A percentile compares a stretch with the other conserved stretches of the same genome.
Conservation (phyloP, 495 filamentous ascomycete genomes). For the Aspergillus sparsus region DNA sequence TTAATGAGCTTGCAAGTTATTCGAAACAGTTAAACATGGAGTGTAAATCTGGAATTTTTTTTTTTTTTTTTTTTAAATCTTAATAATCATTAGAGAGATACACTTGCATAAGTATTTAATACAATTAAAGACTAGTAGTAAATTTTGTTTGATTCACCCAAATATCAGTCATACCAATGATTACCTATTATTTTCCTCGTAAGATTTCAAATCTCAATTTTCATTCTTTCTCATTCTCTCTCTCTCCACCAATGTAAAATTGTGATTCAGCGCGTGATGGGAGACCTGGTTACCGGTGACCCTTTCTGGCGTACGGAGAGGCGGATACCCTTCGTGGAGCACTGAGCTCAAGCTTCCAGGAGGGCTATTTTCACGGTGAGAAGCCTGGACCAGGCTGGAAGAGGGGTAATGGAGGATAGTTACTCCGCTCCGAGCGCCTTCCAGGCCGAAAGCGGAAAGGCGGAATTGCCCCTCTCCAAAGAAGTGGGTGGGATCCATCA, state of each 20-base stretch:
- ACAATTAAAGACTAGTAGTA: no score
- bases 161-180: not conserved
- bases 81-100: not conserved
- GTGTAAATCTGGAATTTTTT: no score
- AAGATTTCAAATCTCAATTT: no score
- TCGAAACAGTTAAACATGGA: no score
- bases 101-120: no score
- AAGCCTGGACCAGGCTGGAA: not conserved
- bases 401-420: conserved; percentile 22
- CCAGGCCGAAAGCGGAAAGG: conserved; percentile 25
- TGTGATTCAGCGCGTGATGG: conserved; percentile 25
- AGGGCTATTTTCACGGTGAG: not conserved
- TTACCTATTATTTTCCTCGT: no score
- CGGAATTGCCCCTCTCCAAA: conserved; percentile 21
- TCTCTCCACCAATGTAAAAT: conserved; percentile 20
- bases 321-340: not conserved
- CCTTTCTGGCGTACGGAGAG: conserved; percentile 23
- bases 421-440: conserved; percentile 15
- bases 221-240: not conserved
- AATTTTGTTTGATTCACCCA: not conserved
- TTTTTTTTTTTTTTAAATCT: not conserved
- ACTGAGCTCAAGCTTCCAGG: conserved; percentile 14
- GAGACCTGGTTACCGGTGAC: conserved; percentile 26
- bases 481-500: not conserved
- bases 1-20: no score